phyloP scores from a whole-genome alignment of 495 filamentous ascomycete genomes.

The Aspergillus kassunensis region DNA sequence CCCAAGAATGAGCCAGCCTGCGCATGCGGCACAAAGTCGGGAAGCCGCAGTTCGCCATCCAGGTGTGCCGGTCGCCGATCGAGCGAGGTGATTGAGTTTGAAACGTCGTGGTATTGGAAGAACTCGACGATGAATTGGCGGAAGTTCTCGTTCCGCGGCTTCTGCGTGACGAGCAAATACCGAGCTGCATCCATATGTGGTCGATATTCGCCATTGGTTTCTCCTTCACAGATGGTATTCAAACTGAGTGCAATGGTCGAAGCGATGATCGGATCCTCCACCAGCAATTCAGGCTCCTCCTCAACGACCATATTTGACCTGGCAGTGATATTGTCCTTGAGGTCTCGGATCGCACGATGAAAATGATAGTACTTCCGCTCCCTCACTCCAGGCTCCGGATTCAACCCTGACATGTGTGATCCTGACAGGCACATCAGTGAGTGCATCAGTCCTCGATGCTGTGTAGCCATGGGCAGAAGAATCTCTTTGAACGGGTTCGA shows the following conservation, averaged over 20 bases:
- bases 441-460: conserved; percentile 86
- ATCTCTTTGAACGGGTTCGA: conserved; percentile 88
- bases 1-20: conserved; percentile 71
- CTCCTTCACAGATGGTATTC: conserved; percentile 75
- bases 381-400: conserved; percentile 40
- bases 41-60: conserved; percentile 60
- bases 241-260: conserved; percentile 80
- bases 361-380: conserved; percentile 49
- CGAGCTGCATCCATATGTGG: conserved; percentile 76
- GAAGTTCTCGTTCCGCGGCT: conserved; percentile 60
- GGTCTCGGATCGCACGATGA: conserved; percentile 41
- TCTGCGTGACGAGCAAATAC: conserved; percentile 59
- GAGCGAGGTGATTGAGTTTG: conserved; percentile 71
- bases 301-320: conserved; percentile 22
- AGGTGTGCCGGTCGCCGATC: conserved; percentile 52
- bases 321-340: conserved; percentile 43
- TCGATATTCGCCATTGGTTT: conserved; percentile 72
- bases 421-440: conserved; percentile 83
- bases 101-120: conserved; percentile 86
- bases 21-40: conserved; percentile 69
- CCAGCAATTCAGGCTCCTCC: conserved; percentile 36
- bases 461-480: conserved; percentile 78
- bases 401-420: conserved; percentile 63
- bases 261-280: conserved; percentile 60
- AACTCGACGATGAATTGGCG: conserved; percentile 84